Evolutionary conservation across 129 eudicot genomes (phyloP), one percentile per base, ranked within the genome.

Genomic region (Arctium lappa): DNA sequence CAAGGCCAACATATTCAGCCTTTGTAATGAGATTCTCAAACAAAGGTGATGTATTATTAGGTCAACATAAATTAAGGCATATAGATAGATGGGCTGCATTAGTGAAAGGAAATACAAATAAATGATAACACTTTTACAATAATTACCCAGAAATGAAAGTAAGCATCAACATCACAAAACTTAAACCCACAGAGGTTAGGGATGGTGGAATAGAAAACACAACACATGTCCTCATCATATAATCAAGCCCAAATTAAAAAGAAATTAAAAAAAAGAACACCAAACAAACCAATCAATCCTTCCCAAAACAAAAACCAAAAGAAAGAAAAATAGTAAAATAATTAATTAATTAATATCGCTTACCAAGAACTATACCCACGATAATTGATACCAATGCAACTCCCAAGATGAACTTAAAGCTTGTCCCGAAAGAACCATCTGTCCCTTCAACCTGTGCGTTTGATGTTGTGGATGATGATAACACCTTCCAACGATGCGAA

Each of bases 351-450:
- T 88, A 95, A 66, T 95, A 95, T 84, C 89, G 88, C 89, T 92
- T 95, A 9, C 99, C 99, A 15, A 95, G 89, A 88, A 95, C 86
- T 50, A 95, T 83, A 70, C 99, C 99, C 16, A 91, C 27, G 66
- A 95, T 83, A 31, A 95, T 75, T 1, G 99, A 95, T 3, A 93
- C 90, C 76, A 95, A 83, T 39, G 99, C 97, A 60, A 95, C 94
- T 50, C 97, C 98, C 36, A 92, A 1, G 39, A 94, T 83, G 87
- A 95, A 69, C 86, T 95, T 95, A 40, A 86, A 15, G 78, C 86
- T 87, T 88, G 86, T 78, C 13, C 82, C 86, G 72, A 89, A 80
- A 87, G 97, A 86, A 69, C 70, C 82, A 78, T 88, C 89, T 6
- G 84, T 27, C n/a, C 88, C 66, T 78, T 81, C 86, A 62, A 63